Conservation (phyloP, 129 eudicot species). For the Sambucus nigra region DNA sequence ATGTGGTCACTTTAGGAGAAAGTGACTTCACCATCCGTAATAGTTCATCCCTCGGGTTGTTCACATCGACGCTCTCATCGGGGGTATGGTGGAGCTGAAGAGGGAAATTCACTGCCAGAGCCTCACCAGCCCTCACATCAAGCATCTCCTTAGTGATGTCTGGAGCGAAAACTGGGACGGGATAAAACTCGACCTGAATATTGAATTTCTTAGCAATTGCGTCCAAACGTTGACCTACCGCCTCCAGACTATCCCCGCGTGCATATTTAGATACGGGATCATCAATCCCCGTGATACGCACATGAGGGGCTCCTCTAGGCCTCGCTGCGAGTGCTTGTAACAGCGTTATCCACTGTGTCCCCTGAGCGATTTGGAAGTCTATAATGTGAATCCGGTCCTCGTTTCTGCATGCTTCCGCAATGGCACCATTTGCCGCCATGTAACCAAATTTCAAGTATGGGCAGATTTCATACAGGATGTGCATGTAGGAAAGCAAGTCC, state of each 20-base stretch:
- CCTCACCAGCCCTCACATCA: constrained; percentile 66
- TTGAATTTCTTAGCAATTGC: constrained; percentile 56
- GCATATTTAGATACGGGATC: constrained; percentile 75
- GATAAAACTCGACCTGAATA: constrained; percentile 65
- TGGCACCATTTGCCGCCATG: constrained; percentile 95
- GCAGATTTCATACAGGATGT: constrained; percentile 75
- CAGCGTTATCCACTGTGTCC: constrained; percentile 91
- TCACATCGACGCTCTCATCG: constrained; percentile 87
- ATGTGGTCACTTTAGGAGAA: constrained; percentile 62
- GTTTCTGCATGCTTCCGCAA: constrained; percentile 76
- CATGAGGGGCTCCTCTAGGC: constrained; percentile 76
- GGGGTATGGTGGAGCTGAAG: constrained; percentile 89
- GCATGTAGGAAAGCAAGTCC: constrained; percentile 86
- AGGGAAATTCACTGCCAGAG: constrained; percentile 81
- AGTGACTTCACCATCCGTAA: constrained; percentile 77
- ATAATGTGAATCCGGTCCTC: constrained; percentile 84
- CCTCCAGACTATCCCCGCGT: constrained; percentile 60
- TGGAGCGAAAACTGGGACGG: constrained; percentile 64
- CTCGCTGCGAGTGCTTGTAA: constrained; percentile 87
- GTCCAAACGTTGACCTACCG: constrained; percentile 53
- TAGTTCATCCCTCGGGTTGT: constrained; percentile 78
- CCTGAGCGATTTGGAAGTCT: constrained; percentile 86
- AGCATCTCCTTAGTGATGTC: constrained; percentile 60
- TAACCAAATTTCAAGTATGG: constrained; percentile 89
- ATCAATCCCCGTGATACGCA: constrained; percentile 87